A percentile compares a stretch with the other conserved stretches of the same genome.
Evolutionary conservation across 345 rosid genomes (phyloP).

Genomic region (Salix udensis): DNA sequence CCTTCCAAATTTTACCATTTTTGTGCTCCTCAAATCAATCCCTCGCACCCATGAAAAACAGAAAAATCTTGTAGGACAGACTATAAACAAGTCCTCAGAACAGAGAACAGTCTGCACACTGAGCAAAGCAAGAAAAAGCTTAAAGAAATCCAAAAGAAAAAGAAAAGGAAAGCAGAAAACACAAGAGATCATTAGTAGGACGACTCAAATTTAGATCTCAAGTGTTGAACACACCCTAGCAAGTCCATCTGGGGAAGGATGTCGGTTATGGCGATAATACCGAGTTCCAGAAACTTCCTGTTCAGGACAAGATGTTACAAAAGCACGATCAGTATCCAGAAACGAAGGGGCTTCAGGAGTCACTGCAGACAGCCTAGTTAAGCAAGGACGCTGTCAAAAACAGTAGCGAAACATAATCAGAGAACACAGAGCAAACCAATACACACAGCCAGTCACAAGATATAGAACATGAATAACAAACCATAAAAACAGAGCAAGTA

Average conservation of each 20-base stretch:
- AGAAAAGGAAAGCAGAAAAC: neutral
- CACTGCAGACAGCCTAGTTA: conserved; percentile 36
- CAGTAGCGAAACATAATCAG: conserved; percentile 10
- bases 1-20: neutral
- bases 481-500: conserved; percentile 3
- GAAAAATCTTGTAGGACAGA: neutral
- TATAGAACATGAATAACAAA: neutral
- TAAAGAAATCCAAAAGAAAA: too few relatives aligned
- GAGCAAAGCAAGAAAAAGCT: too few relatives aligned
- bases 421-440: neutral
- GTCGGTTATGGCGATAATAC: conserved; percentile 63
- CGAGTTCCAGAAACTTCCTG: conserved; percentile 47
- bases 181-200: neutral
- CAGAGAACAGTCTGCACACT: neutral
- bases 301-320: conserved; percentile 35
- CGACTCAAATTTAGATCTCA: neutral
- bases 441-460: neutral
- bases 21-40: neutral
- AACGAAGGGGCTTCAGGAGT: conserved; percentile 43
- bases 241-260: conserved; percentile 76
- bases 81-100: neutral
- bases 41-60: neutral
- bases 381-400: conserved; percentile 47
- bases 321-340: conserved; percentile 44
- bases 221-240: conserved; percentile 58